Evolutionary conservation across 2,329 filamentous ascomycete species (phyloP), one percentile per base, ranked within the genome.

Genomic region (Didymosphaeria variabile): DNA sequence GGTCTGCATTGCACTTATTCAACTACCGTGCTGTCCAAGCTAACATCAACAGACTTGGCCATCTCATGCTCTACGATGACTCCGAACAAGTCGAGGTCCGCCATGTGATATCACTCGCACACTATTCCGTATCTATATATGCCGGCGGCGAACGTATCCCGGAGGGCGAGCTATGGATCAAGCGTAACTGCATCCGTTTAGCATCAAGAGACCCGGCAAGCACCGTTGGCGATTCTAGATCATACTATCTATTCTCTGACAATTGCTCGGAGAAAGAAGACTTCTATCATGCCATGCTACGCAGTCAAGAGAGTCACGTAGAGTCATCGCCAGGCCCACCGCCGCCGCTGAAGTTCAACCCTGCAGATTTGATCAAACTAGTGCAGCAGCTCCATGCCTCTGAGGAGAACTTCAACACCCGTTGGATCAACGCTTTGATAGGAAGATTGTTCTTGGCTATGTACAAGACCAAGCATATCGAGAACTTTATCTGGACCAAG

Each of bases 181-280:
- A 97, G 81, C 86, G 94, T 64, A 97, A 97, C 77, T 93, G 94
- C 55, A 89, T 97, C 57, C 90, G 92, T 68, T 83, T 97, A 34
- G 87, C 88, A n/a, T 86, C 82, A 82, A 19, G 82, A 84, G 82
- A 29, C 80, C 81, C 29, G 87, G 90, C 36, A 69, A 84, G 31
- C 49, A 12, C 26, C 23, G 38, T 59, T 31, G 84, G 86, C 3
- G 87, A 89, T 64, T 89, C 92, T 7, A 94, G 92, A 68, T 93
- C 95, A 0, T 98, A 97, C 80, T 98, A 90, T 73, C 83, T 99
- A 5, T 99, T 98, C 78, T 96, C 92, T 0, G 93, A 98, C 67
- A 97, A 96, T 72, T 92, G 92, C 76, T 97, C 94, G 0, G 93
- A 95, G 50, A 99, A 99, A 78, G 95, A 99, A 78, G 95, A 99